Percentiles rank a stretch among this genome's conserved stretches.
Evolutionary conservation across 257 asterid genomes (phyloP).

Genomic region (Scutellaria galericulata): DNA sequence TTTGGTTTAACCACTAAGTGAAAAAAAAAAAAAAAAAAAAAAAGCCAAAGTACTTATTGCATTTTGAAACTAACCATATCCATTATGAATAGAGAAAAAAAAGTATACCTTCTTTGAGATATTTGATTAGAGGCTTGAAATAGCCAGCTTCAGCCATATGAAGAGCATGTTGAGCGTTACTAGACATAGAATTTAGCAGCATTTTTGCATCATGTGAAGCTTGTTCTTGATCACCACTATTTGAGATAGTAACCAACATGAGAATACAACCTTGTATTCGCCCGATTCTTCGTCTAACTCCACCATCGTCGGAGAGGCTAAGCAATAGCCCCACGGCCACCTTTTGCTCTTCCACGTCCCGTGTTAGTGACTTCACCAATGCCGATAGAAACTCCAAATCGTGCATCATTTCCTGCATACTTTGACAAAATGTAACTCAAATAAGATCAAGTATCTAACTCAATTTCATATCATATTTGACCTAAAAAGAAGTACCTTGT

Average conservation of each 20-base stretch:
- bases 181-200: constrained; percentile 63
- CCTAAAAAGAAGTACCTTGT: constrained; percentile 59
- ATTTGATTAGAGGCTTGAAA: constrained; percentile 75
- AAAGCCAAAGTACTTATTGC: no score
- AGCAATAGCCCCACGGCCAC: constrained; percentile 78
- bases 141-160: constrained; percentile 98
- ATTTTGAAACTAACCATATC: no score
- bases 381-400: constrained; percentile 53
- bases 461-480: not conserved
- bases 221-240: constrained; percentile 53
- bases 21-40: no score
- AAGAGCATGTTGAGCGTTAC: constrained; percentile 79
- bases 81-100: no score
- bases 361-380: constrained; percentile 69
- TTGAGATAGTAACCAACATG: constrained; percentile 74
- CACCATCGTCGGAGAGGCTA: constrained; percentile 51
- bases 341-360: constrained; percentile 68
- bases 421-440: constrained; percentile 43
- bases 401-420: constrained; percentile 82
- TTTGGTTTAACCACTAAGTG: no score
- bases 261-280: constrained; percentile 75
- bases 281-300: constrained; percentile 63
- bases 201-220: constrained; percentile 64
- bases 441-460: not conserved
- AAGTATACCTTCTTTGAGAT: constrained; percentile 68